Base-by-base conservation (phyloP, 164 flowering plant genomes). In the Vitis rupestris region DNA sequence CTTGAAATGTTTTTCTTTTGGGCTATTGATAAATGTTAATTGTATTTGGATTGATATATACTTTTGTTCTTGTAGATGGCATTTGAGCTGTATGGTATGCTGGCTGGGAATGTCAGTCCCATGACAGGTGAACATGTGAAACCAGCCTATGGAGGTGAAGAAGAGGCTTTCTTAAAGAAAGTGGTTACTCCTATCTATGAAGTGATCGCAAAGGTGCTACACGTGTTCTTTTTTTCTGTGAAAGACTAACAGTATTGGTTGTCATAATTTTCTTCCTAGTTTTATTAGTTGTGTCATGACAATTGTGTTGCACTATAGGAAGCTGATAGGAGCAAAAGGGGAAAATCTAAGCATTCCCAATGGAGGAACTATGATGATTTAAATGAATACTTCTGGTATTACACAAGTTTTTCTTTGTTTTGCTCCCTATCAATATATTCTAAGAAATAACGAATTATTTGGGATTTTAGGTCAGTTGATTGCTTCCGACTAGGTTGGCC, bases 361-460 rank as follows among this genome's bases (percentile, higher is more conserved):
- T 94, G 99, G 99, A 90, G 99, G 83, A 94, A 92, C 72, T 94
- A 94, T 84, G 99, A 94, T 82, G 99, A 94, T 85, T 70, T 94
- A 65, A 94, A 94, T 75, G 98, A 94, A 68, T 94, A 92, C 77
- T 94, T 94, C 69, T 94, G 99, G 98, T 94, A 85, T n/a, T 62
- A 8, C 12, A 52, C 50, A 60, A 8, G 69, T 50, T 19, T 9
- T 19, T 2, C 1, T 61, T 15, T 13, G 17, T 19, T 64, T 66
- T 14, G 9, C 44, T 29, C 63, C 1, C 31, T 12, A 48, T 61
- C 4, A 52, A 10, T 64, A 44, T 30, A 55, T 14, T 50, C 10
- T 17, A 19, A 14, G 27, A 59, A 50, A 19, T 60, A 58, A 52
- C 30, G 59, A 64, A 12, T 49, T 14, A 3, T 54, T 72, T 30